These are phyloP conservation scores for Diaporthe destruens DNA, from an alignment of 2,329 filamentous ascomycete species.

Conservation along the genomic window DNA sequence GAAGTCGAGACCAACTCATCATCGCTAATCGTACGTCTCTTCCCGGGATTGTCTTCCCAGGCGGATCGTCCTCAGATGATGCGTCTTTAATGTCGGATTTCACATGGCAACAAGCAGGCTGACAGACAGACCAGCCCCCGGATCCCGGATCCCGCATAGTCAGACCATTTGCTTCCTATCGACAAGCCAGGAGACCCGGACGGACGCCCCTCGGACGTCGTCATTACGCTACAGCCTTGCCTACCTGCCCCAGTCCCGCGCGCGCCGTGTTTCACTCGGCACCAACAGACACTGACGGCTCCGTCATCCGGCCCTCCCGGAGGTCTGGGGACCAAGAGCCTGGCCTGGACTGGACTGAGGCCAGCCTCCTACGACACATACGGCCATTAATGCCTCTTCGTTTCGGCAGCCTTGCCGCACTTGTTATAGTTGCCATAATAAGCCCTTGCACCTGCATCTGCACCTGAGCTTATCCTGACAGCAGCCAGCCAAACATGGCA, in stretches of 20 bases:
- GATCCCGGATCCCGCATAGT: neutral
- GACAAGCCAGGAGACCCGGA: neutral
- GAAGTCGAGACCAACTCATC: neutral
- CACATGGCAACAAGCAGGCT: slow-evolving; percentile 13
- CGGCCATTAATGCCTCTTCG: slow-evolving; percentile 27
- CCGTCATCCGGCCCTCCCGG: slow-evolving; percentile 33
- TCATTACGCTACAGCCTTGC: neutral
- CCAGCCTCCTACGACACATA: slow-evolving; percentile 24
- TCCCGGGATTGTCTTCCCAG: neutral
- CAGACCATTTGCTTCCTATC: neutral
- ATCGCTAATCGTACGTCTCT: slow-evolving; percentile 6
- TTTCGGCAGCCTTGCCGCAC: neutral
- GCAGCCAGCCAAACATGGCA: slow-evolving; percentile 35
- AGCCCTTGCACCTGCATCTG: slow-evolving; percentile 32
- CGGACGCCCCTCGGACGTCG: neutral
- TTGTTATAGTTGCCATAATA: slow-evolving; percentile 4
- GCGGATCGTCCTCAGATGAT: neutral
- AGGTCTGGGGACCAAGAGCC: slow-evolving; percentile 27
- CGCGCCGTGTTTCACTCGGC: slow-evolving; percentile 29
- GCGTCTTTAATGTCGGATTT: neutral
- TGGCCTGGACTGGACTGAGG: slow-evolving; percentile 23
- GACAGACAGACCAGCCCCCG: slow-evolving; percentile 29
- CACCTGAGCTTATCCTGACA: slow-evolving; percentile 31
- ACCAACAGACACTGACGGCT: slow-evolving; percentile 21
- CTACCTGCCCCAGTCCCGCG: slow-evolving; percentile 6